Conservation (phyloP, 202 grass and related monocot genomes). For the Cymbopogon flexuosus region DNA sequence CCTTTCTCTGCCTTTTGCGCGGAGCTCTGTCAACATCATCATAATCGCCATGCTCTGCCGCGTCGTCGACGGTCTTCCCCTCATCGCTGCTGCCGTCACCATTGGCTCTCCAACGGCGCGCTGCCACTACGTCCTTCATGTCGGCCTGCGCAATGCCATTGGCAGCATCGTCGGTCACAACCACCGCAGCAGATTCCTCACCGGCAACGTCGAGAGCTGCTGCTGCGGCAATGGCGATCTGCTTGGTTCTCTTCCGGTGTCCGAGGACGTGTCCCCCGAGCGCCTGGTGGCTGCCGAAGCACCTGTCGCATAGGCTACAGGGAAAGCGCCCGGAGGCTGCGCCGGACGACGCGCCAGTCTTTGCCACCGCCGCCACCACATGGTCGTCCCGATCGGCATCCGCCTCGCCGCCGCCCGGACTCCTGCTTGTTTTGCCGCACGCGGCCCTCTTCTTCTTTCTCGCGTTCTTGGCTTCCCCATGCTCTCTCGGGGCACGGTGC, state of each 20-base stretch:
- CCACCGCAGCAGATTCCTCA: not conserved
- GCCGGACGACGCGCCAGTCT: not conserved
- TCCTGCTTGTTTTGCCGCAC: not conserved
- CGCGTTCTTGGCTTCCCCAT: not conserved
- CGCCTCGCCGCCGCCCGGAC: not conserved
- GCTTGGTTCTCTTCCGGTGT: conserved; percentile 31
- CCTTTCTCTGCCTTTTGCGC: not conserved
- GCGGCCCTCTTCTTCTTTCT: not conserved
- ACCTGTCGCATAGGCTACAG: conserved; percentile 33
- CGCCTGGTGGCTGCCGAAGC: conserved; percentile 35
- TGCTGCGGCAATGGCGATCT: not conserved
- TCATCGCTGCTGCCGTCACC: not conserved
- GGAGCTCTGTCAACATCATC: not conserved
- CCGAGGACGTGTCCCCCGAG: conserved; percentile 41
- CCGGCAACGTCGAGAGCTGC: not conserved
- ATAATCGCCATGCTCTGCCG: not conserved
- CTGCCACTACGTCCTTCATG: not conserved
- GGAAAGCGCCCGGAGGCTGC: not conserved
- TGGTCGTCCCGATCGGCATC: not conserved
- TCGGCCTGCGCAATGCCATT: not conserved
- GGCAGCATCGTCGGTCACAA: not conserved
- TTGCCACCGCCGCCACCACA: not conserved
- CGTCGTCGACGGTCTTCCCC: not conserved
- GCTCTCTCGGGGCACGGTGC: not conserved
- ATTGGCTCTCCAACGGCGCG: not conserved